These are phyloP conservation scores for Penicillium sp. DNA, from an alignment of 2,329 filamentous ascomycete species.

Conservation along the genomic window DNA sequence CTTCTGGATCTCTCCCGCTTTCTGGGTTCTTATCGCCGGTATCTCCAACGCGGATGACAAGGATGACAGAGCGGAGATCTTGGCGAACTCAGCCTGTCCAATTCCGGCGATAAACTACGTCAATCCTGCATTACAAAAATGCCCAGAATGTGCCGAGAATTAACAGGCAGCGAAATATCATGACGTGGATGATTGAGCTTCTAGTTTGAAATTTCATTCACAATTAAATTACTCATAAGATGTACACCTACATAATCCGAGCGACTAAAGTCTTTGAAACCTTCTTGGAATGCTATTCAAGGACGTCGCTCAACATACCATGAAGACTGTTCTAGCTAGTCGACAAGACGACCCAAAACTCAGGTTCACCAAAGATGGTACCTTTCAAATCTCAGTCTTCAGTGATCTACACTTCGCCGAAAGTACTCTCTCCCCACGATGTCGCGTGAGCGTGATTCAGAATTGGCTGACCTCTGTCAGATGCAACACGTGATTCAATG, in stretches of 20 bases:
- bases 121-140: background rate
- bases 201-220: background rate
- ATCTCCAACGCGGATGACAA: background rate
- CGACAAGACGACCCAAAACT: background rate
- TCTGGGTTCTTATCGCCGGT: conserved; percentile 5
- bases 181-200: conserved; percentile 3
- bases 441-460: conserved; percentile 46
- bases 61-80: conserved; percentile 2
- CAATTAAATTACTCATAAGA: background rate
- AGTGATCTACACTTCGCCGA: conserved; percentile 74
- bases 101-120: conserved; percentile 7
- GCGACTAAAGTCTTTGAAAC: background rate
- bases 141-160: background rate
- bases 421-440: conserved; percentile 44
- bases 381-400: conserved; percentile 62
- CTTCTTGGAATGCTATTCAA: background rate
- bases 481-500: conserved; percentile 56
- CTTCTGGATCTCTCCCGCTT: background rate
- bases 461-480: conserved; percentile 23
- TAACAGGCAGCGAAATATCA: background rate
- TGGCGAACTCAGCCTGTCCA: conserved; percentile 3
- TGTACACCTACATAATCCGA: background rate
- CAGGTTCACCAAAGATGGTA: conserved; percentile 31
- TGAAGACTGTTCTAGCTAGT: background rate
- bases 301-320: background rate